Conservation (phyloP, 441 rosid genomes). For the Dalechampia spathulata region DNA sequence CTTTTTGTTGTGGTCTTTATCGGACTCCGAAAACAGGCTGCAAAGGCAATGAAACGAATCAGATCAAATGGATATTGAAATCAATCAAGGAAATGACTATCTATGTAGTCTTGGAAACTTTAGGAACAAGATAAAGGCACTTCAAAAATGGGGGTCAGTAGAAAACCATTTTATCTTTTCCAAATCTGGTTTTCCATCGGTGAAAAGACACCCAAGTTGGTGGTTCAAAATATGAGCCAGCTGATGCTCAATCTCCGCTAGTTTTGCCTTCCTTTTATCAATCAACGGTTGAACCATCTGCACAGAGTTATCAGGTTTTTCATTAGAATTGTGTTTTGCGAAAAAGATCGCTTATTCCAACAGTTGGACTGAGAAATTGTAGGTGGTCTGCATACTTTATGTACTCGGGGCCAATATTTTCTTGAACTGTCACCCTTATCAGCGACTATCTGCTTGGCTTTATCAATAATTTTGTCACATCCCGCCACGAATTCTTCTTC, state of each 20-base stretch:
- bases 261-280: neutral
- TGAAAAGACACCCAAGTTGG: conserved; percentile 7
- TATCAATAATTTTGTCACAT: neutral
- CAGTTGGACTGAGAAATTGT: no score
- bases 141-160: neutral
- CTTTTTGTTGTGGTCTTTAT: conserved; percentile 2
- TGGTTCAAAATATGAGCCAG: neutral
- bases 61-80: no score
- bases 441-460: conserved; percentile 1
- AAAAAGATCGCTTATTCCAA: no score
- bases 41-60: no score
- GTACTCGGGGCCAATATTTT: neutral
- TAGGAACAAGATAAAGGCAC: neutral
- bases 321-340: no score
- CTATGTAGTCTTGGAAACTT: neutral
- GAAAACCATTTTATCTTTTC: conserved; percentile 4
- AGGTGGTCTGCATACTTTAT: conserved; percentile 6
- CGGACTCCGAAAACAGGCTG: conserved; percentile 14
- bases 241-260: conserved; percentile 1
- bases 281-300: conserved; percentile 13
- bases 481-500: conserved; percentile 1
- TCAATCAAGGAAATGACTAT: neutral
- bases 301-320: neutral
- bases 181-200: conserved; percentile 15
- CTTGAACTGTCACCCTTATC: neutral